phyloP scores from a whole-genome alignment of 2,329 filamentous ascomycete species.

The Aspergillus neotritici region DNA sequence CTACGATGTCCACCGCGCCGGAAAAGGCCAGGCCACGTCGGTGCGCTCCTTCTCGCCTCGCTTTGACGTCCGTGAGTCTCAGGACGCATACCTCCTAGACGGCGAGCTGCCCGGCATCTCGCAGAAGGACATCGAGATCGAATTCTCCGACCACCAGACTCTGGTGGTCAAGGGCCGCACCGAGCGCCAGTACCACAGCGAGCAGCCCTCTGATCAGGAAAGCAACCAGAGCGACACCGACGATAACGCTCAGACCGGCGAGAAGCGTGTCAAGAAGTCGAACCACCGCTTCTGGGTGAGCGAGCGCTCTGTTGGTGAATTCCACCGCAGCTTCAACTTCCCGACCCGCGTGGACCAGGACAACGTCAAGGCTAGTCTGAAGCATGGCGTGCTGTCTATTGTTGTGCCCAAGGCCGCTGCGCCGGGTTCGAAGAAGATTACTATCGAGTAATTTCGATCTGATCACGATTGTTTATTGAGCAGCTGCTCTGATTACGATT shows the following conservation, averaged over 20 bases:
- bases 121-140: constrained; percentile 43
- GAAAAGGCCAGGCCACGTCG: constrained; percentile 12
- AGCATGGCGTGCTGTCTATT: constrained; percentile 55
- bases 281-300: constrained; percentile 52
- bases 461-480: too few species aligned
- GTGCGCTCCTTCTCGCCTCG: constrained; percentile 37
- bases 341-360: constrained; percentile 55
- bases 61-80: constrained; percentile 45
- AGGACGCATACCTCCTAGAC: constrained; percentile 41
- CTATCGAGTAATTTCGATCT: constrained; percentile 45
- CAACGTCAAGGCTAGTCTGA: constrained; percentile 54
- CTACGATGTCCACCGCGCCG: constrained; percentile 34
- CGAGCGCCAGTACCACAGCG: constrained; percentile 31
- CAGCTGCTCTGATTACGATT: too few species aligned
- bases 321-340: constrained; percentile 56
- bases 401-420: constrained; percentile 52
- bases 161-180: constrained; percentile 41
- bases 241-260: constrained; percentile 27
- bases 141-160: constrained; percentile 44
- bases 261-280: constrained; percentile 17
- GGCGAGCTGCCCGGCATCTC: constrained; percentile 46
- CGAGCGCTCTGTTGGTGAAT: constrained; percentile 55
- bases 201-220: constrained; percentile 44
- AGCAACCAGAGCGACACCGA: constrained; percentile 20
- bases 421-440: constrained; percentile 47